Base-by-base conservation (phyloP, 2,329 filamentous ascomycete genomes). In the Fusarium austroafricanum region DNA sequence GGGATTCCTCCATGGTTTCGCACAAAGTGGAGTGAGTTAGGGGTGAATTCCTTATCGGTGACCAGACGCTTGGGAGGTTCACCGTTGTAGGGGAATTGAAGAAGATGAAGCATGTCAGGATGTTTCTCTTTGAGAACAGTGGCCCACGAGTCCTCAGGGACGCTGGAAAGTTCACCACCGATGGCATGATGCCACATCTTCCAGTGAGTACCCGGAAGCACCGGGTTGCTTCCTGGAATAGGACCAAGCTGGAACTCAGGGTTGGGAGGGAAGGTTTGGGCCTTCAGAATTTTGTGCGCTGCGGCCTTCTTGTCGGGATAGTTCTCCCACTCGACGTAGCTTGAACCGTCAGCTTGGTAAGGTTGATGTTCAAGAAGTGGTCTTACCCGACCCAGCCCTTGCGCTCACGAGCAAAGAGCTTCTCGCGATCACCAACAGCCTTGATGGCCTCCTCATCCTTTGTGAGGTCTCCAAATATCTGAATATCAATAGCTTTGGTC, bases 1-100 rank as follows among this genome's bases (percentile, higher is more conserved):
- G 91, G 91, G 18, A 93, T 87, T 0, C 90, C 90, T 11, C 90
- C 90, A 64, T 93, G 90, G 61, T 93, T 93, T 10, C 90, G 83
- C 1, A 93, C 87, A 67, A 91, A 93, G 67, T 89, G 86, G 0
- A 77, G 70, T 1, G 68, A 46, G 62, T 91, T 93, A 0, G 83
- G 80, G 0, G 90, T 93, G 38, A 92, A 83, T 0, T 84, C 82
- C 17, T 82, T 82, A 1, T 84, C 83, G 1, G 77, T 78, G 6
- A 89, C 83, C 0, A 91, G 80, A 3, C 85, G 81, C 65, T 89
- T 85, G 0, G 87, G 87, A 0, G 87, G 84, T 63, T 90, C 88
- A 1, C 87, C 87, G 38, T 90, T 90, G 75, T 89, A 90, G 0
- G 88, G 88, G 60, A 90, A 90, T 55, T 89, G 83, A 0, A 90